Percentiles rank a stretch among this genome's conserved stretches.
These are phyloP conservation scores for Trichomonascaceae sp. DNA, from an alignment of 1,139 yeast species.

Conservation along the genomic window DNA sequence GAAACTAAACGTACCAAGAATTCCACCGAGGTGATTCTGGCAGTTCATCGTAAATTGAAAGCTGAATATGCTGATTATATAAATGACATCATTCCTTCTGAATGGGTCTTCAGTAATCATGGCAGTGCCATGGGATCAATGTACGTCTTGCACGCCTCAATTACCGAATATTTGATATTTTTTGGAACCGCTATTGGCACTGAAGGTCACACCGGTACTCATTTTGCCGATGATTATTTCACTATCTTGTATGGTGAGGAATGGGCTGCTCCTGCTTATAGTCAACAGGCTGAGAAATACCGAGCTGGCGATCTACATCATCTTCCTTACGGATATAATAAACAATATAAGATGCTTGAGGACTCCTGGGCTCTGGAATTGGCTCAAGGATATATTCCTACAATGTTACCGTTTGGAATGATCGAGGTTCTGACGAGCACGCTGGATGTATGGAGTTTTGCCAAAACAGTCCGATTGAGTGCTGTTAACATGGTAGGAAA, in stretches of 20 bases:
- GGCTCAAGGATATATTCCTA: constrained; percentile 98
- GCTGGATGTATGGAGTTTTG: constrained; percentile 63
- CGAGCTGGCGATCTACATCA: constrained; percentile 73
- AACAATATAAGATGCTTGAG: constrained; percentile 80
- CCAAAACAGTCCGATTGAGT: constrained; percentile 64
- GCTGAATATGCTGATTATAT: constrained; percentile 61
- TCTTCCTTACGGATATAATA: constrained; percentile 61
- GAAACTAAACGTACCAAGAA: constrained; percentile 51
- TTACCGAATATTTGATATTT: constrained; percentile 83
- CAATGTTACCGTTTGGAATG: constrained; percentile 95
- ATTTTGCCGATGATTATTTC: constrained; percentile 94
- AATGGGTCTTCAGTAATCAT: constrained; percentile 96
- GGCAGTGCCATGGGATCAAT: constrained; percentile 99
- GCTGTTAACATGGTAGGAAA: constrained; percentile 71
- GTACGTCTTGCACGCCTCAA: constrained; percentile 93
- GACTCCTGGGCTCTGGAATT: constrained; percentile 77
- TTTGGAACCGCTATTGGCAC: constrained; percentile 89
- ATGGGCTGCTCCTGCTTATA: constrained; percentile 60
- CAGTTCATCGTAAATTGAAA: constrained; percentile 54
- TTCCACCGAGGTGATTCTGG: constrained; percentile 54
- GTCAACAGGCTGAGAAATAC: constrained; percentile 58
- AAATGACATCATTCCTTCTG: constrained; percentile 63
- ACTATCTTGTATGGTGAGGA: constrained; percentile 80
- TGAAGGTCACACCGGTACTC: constrained; percentile 94
- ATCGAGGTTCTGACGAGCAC: constrained; percentile 76